phyloP scores from a whole-genome alignment of 2,329 filamentous ascomycete species.

The Rutstroemia sp. region DNA sequence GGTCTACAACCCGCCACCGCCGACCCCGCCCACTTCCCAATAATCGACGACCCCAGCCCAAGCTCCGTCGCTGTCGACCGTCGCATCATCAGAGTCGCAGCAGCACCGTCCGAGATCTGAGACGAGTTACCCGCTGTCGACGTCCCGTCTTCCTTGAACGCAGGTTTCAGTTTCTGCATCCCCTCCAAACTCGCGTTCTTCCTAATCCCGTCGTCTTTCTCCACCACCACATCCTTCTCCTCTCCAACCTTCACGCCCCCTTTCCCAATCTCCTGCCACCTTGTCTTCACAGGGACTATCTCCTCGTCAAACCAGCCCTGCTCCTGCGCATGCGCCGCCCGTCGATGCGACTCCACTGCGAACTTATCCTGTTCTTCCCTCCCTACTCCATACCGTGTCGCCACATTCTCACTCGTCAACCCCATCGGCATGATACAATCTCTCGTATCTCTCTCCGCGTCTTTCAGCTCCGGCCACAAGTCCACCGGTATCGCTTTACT shows the following conservation, averaged over 20 bases:
- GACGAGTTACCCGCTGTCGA: constrained; percentile 81
- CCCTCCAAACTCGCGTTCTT: constrained; percentile 60
- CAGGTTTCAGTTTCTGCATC: constrained; percentile 74
- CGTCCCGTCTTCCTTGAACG: constrained; percentile 66
- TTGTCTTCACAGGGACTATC: constrained; percentile 72
- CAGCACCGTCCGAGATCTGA: constrained; percentile 84
- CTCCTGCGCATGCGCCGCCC: constrained; percentile 63
- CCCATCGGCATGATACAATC: constrained; percentile 97
- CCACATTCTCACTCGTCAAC: constrained; percentile 82
- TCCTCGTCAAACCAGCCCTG: constrained; percentile 67
- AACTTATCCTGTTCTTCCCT: constrained; percentile 78
- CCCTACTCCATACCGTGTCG: constrained; percentile 64
- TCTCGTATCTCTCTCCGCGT: constrained; percentile 58
- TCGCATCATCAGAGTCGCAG: constrained; percentile 76
- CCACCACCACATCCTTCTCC: constrained; percentile 57
- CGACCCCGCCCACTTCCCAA: constrained; percentile 76
- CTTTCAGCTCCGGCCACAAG: constrained; percentile 66
- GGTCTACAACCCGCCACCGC: constrained; percentile 71
- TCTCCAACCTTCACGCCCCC: constrained; percentile 48
- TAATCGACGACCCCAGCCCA: constrained; percentile 60
- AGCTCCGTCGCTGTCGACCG: constrained; percentile 70
- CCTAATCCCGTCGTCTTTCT: constrained; percentile 77
- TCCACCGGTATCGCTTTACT: constrained; percentile 75
- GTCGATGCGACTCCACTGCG: constrained; percentile 64
- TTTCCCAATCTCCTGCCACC: constrained; percentile 57